A percentile compares a stretch with the other conserved stretches of the same genome.
These are phyloP conservation scores for Periconia sp. DNA, from an alignment of 2,329 filamentous ascomycete genomes.

Conservation along the genomic window DNA sequence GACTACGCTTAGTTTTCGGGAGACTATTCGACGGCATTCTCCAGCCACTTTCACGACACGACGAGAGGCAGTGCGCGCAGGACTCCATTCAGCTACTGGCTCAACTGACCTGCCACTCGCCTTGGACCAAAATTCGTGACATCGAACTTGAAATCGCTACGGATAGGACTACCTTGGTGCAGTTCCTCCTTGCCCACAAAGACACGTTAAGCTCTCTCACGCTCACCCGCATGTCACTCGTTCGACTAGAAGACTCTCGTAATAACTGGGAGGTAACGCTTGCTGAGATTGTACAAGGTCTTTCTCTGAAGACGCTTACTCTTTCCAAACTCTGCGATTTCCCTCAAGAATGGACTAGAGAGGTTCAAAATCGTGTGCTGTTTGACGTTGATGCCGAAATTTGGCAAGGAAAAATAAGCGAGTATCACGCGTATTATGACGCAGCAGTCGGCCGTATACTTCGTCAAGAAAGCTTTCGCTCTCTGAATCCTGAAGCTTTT, in stretches of 20 bases:
- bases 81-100: constrained; percentile 9
- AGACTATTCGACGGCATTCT: constrained; percentile 10
- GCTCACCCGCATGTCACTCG: constrained; percentile 1
- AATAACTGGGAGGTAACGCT: constrained; percentile 1
- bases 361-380: constrained; percentile 6
- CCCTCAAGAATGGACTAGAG: constrained; percentile 4
- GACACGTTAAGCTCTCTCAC: not conserved
- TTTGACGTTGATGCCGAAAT: constrained; percentile 5
- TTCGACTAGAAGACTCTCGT: not conserved
- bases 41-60: constrained; percentile 2
- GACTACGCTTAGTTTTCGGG: constrained; percentile 7
- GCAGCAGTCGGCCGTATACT: constrained; percentile 1
- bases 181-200: not conserved
- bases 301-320: constrained; percentile 2
- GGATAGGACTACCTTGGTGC: not conserved
- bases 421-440: constrained; percentile 1
- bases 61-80: constrained; percentile 6
- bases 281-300: constrained; percentile 7
- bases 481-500: not conserved
- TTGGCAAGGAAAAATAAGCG: not conserved
- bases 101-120: constrained; percentile 1
- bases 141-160: constrained; percentile 9
- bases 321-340: constrained; percentile 5
- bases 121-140: constrained; percentile 3
- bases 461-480: constrained; percentile 1